Base-by-base conservation (phyloP, 306 rosid species). In the Myrica gale region DNA sequence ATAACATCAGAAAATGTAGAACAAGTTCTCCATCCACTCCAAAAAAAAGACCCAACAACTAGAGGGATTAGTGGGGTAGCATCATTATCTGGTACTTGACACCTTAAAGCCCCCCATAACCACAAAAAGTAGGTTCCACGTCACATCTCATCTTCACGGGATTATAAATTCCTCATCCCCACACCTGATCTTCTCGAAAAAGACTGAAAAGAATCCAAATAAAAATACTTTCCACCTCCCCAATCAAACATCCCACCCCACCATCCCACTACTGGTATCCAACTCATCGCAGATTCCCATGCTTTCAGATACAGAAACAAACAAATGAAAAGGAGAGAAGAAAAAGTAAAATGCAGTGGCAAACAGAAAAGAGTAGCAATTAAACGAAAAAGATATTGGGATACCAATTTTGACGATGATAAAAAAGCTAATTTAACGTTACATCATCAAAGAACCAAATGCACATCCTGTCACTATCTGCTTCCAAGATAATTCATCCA, bases 381-480 rank as follows among this genome's bases (percentile, higher is more conserved):
- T 16, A 21, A 65, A 19, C 56, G 52, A 45, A 46, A 37, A n/a
- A 19, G 3, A 39, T 45, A 57, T n/a, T 60, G 72, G 41, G 9
- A 65, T n/a, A 43, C 58, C 11, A 39, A 78, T 48, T 63, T 63
- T 39, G 69, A 7, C 71, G 50, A 57, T 7, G 2, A 44, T 56
- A 17, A 23, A 7, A 23, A 7, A 23, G 4, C n/a, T 4, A 51
- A 75, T 48, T 32, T 16, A 37, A 69, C 12, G 57, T 43, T 44
- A 37, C 69, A 65, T 50, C 47, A 66, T 65, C 21, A 65, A 65
- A 51, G 63, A 69, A 75, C 44, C 79, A 75, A 65, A 61, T 47
- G 52, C 65, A 63, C 45, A 19, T 50, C 39, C 46, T 75, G 51
- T 47, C 72, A 32, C 72, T 9, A n/a, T 50, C 26, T 47, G 5